Evolutionary conservation across 208 protist species (phyloP), one percentile per base, ranked within the genome.

Genomic region (Leishmania braziliensis): DNA sequence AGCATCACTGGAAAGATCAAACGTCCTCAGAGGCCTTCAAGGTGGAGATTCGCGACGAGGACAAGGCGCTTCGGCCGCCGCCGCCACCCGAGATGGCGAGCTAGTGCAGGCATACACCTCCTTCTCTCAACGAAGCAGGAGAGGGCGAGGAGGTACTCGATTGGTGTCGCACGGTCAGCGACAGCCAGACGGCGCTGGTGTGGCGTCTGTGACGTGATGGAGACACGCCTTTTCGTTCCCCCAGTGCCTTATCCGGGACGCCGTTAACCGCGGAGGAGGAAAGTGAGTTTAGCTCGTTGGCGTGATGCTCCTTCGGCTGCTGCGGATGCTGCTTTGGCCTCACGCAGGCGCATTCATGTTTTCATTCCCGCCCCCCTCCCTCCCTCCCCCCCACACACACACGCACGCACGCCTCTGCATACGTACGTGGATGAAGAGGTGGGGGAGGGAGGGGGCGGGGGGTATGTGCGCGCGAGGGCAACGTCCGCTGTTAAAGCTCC

Each of bases 31-130:
- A 82, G 65, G 82, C 46, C 48, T 97, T 90, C 65, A 93, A 92
- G 78, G 87, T 93, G 62, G 88, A 95, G 77, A 95, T 97, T 58
- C 78, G 85, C 0, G 94, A 97, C 29, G 94, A 97, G 77, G 94
- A 97, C 77, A 94, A 91, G 71, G 91, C 85, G 29, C 77, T 95
- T 65, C 91, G 94, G 0, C 94, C 94, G 16, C 94, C 94, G 68
- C 94, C 94, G 33, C 94, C 94, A 23, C 94, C 94, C 48, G 83
- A 70, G 29, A 90, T 94, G 88, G 70, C 74, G 36, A 84, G 82
- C 66, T 87, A 53, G 81, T 29, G 18, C 18, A 69, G 16, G 3
- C 65, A 23, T 46, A 0, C 0, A 36, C 14, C 50, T 77, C 73
- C 12, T 14, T 60, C 39, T 54, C n/a, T 54, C 29, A 6, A 23